Evolutionary conservation across 371 early-diverging fungal species (phyloP).

Genomic region (Mucor irregularis): DNA sequence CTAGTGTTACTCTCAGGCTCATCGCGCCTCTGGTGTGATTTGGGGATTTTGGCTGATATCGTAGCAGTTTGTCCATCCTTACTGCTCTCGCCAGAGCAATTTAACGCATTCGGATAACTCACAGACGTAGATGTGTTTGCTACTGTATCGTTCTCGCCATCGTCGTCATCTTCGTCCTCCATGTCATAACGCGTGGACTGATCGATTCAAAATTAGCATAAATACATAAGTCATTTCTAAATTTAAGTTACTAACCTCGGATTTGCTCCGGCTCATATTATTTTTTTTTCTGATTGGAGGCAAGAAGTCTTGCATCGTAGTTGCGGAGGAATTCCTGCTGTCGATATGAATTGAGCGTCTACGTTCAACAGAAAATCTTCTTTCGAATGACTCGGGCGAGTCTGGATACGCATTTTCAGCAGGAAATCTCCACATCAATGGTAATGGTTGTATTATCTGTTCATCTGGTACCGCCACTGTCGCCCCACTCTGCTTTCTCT

Average conservation of each 20-base stretch:
- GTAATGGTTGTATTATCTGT: not conserved
- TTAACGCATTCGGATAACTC: not conserved
- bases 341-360: not conserved
- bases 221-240: not conserved
- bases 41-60: slow-evolving; percentile 9
- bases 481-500: slow-evolving; percentile 24
- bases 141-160: not conserved
- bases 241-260: not conserved
- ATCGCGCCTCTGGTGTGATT: not conserved
- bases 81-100: no score
- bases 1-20: not conserved
- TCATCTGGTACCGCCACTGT: slow-evolving; percentile 1
- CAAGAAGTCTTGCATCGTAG: not conserved
- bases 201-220: not conserved
- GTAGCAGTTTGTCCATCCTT: no score
- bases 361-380: not conserved
- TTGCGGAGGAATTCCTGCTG: slow-evolving; percentile 6
- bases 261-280: not conserved
- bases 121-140: not conserved
- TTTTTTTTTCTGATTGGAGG: not conserved
- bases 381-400: slow-evolving; percentile 21
- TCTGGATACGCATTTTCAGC: slow-evolving; percentile 18
- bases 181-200: not conserved
- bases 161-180: not conserved
- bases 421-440: slow-evolving; percentile 17